Percentiles rank a stretch among this genome's conserved stretches.
phyloP scores from a whole-genome alignment of 768 basidiomycete genomes.

The Tylopilus subfusipes region DNA sequence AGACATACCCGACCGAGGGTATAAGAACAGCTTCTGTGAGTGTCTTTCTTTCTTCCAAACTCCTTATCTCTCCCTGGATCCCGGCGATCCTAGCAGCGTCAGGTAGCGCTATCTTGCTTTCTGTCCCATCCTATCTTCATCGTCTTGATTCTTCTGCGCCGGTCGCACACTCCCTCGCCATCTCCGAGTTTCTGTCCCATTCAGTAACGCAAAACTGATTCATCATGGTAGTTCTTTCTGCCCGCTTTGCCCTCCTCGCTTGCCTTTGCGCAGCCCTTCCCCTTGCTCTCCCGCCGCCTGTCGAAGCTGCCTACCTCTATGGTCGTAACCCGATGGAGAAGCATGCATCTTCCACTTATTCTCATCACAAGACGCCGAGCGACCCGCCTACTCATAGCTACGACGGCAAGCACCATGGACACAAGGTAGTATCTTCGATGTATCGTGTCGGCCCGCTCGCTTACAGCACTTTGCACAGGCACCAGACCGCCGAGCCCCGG shows the following conservation, averaged over 20 bases:
- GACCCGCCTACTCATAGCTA: not conserved
- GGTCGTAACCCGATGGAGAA: conserved; percentile 14
- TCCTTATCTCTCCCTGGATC: conserved; percentile 42
- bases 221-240: conserved; percentile 49
- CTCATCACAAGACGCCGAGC: not conserved
- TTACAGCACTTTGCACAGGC: not conserved
- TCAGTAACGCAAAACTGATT: conserved; percentile 13
- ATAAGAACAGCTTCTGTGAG: conserved; percentile 19
- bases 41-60: conserved; percentile 30
- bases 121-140: conserved; percentile 19
- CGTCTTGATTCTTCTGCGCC: conserved; percentile 22
- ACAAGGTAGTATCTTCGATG: conserved; percentile 3
- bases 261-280: conserved; percentile 44
- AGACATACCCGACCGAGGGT: conserved; percentile 15
- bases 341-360: not conserved
- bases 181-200: conserved; percentile 9
- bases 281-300: conserved; percentile 29
- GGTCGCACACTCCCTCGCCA: conserved; percentile 19
- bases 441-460: not conserved
- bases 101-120: conserved; percentile 14
- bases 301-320: conserved; percentile 39
- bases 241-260: conserved; percentile 46
- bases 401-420: not conserved
- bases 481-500: not conserved
- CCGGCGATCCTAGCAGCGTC: conserved; percentile 46